These are phyloP conservation scores for Mucor ambiguus DNA, from an alignment of 371 early-diverging fungal species.

Conservation along the genomic window DNA sequence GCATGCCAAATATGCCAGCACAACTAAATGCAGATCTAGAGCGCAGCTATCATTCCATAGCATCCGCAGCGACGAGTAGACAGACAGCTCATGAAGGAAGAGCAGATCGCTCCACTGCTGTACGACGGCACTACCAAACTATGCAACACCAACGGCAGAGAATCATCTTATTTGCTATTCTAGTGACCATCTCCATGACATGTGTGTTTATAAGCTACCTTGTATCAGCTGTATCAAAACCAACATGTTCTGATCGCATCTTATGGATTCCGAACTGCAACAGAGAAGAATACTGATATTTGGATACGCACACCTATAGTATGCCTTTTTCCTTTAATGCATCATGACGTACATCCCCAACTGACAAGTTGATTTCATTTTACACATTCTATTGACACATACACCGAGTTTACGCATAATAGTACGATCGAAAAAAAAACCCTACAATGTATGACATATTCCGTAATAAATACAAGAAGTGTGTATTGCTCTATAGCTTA, in stretches of 20 bases:
- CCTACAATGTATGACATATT: background rate
- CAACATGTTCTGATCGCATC: conserved; percentile 20
- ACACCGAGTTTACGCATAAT: too few relatives aligned
- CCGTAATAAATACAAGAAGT: background rate
- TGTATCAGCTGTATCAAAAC: conserved; percentile 13
- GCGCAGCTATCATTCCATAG: conserved; percentile 4
- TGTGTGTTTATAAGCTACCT: conserved; percentile 21
- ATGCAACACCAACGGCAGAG: conserved; percentile 8
- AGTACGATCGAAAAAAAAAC: too few relatives aligned
- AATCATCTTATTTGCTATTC: conserved; percentile 12
- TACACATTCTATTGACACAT: background rate
- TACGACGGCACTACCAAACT: background rate
- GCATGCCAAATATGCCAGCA: background rate
- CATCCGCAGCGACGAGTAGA: background rate
- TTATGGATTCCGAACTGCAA: conserved; percentile 21
- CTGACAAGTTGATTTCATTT: background rate
- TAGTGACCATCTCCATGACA: conserved; percentile 16
- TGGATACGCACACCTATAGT: too few relatives aligned
- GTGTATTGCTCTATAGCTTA: background rate
- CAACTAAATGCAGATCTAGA: background rate
- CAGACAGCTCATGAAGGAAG: background rate
- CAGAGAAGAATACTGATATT: conserved; percentile 16
- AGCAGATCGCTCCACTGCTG: background rate
- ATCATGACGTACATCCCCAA: background rate
- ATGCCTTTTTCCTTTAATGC: background rate